Evolutionary conservation across 345 rosid species (phyloP).

Genomic region (Orychophragmus violaceus): DNA sequence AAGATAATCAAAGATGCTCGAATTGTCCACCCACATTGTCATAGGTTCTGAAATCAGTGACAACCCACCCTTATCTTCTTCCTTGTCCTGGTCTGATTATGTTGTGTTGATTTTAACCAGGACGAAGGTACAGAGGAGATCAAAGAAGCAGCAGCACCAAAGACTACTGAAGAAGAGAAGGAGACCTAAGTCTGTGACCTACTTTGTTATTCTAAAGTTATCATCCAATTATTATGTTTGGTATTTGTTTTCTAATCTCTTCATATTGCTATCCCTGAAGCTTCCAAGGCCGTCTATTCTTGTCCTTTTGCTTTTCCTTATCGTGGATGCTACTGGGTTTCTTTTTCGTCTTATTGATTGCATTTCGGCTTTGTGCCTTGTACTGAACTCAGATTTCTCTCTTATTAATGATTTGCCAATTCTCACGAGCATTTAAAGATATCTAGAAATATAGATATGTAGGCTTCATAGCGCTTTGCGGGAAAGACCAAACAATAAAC

Average conservation of each 20-base stretch:
- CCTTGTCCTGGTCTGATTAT: not conserved
- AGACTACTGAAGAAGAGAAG: conserved; percentile 58
- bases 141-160: conserved; percentile 65
- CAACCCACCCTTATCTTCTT: not conserved
- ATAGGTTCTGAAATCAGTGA: too few relatives aligned
- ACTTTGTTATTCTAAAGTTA: conserved; percentile 30
- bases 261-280: conserved; percentile 20
- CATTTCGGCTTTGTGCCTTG: conserved; percentile 1
- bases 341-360: conserved; percentile 1
- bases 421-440: too few relatives aligned
- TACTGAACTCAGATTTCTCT: not conserved
- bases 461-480: too few relatives aligned
- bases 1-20: too few relatives aligned
- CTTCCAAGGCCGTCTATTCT: conserved; percentile 44
- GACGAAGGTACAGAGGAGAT: conserved; percentile 87
- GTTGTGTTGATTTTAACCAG: conserved; percentile 27
- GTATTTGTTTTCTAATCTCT: conserved; percentile 41
- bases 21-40: not conserved
- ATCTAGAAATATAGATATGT: too few relatives aligned
- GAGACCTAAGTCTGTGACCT: conserved; percentile 27
- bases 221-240: conserved; percentile 42
- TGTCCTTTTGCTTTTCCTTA: conserved; percentile 36
- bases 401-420: conserved; percentile 16
- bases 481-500: too few relatives aligned
- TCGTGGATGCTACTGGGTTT: conserved; percentile 35